These are phyloP conservation scores for Begonia fuchsioides DNA, from an alignment of 306 rosid genomes.

Conservation along the genomic window DNA sequence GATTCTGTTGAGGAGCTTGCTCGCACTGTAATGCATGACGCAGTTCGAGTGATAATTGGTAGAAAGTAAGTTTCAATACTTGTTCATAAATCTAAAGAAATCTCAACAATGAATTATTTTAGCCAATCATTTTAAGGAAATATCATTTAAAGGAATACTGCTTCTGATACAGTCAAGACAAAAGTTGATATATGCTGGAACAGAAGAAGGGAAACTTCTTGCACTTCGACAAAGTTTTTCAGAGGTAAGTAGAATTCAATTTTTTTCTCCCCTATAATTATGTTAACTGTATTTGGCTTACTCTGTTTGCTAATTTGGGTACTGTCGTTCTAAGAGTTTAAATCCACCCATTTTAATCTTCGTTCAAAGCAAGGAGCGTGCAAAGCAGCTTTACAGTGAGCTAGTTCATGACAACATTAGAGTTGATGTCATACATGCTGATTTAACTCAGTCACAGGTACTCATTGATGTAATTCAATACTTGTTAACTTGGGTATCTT, in stretches of 20 bases:
- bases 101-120: no score
- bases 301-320: background rate
- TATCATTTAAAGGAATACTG: constrained; percentile 60
- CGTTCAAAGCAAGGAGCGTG: constrained; percentile 95
- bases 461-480: constrained; percentile 2
- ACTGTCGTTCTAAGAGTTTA: constrained; percentile 40
- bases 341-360: constrained; percentile 86
- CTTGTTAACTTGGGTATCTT: no score
- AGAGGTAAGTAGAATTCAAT: constrained; percentile 34
- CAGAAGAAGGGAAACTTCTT: constrained; percentile 84
- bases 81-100: background rate
- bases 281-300: constrained; percentile 5
- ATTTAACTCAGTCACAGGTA: constrained; percentile 69
- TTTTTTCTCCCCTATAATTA: background rate
- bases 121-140: no score
- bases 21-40: constrained; percentile 90
- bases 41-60: constrained; percentile 87
- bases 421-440: constrained; percentile 82
- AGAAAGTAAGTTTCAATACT: constrained; percentile 54
- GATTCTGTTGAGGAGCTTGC: constrained; percentile 91
- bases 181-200: constrained; percentile 73
- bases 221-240: constrained; percentile 89
- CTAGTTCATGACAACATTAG: constrained; percentile 58
- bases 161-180: constrained; percentile 79
- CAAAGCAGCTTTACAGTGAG: constrained; percentile 72